These are phyloP conservation scores for Saccharomyces uvarum DNA, from an alignment of 1,139 yeast genomes.

Conservation along the genomic window DNA sequence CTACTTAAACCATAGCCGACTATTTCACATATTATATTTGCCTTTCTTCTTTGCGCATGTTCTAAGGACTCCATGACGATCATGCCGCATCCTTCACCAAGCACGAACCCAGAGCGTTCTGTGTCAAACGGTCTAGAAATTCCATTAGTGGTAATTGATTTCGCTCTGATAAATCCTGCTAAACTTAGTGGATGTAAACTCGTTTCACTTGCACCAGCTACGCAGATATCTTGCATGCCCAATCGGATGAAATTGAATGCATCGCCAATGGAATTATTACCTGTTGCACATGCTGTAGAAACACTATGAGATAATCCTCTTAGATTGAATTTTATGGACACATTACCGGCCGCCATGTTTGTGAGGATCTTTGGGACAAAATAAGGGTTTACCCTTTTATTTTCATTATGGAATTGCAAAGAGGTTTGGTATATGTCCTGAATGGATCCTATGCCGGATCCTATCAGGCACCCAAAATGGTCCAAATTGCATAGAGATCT, in stretches of 20 bases:
- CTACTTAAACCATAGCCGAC: slow-evolving; percentile 86
- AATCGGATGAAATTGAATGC: slow-evolving; percentile 72
- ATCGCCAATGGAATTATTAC: slow-evolving; percentile 89
- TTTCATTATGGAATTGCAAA: slow-evolving; percentile 51
- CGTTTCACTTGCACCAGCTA: slow-evolving; percentile 91
- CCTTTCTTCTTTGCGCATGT: slow-evolving; percentile 62
- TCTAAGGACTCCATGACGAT: slow-evolving; percentile 67
- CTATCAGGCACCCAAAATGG: slow-evolving; percentile 67
- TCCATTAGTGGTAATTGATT: slow-evolving; percentile 55
- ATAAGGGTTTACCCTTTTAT: slow-evolving; percentile 71
- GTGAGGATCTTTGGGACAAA: slow-evolving; percentile 76
- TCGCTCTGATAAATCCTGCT: slow-evolving; percentile 88
- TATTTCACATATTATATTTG: slow-evolving; percentile 69
- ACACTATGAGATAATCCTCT: slow-evolving; percentile 85
- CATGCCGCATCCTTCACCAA: slow-evolving; percentile 89
- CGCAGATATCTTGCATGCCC: slow-evolving; percentile 78
- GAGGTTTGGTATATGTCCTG: slow-evolving; percentile 61
- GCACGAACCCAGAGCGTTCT: slow-evolving; percentile 75
- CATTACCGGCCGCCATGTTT: slow-evolving; percentile 93
- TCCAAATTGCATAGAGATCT: slow-evolving; percentile 19
- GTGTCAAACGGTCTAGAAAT: slow-evolving; percentile 88
- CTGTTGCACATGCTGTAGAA: slow-evolving; percentile 96
- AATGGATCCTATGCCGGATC: slow-evolving; percentile 89
- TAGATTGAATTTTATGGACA: slow-evolving; percentile 68
- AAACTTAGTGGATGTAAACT: slow-evolving; percentile 79